Evolutionary conservation across 1,284 basidiomycete species (phyloP).

Genomic region (Termitomyces sp.): DNA sequence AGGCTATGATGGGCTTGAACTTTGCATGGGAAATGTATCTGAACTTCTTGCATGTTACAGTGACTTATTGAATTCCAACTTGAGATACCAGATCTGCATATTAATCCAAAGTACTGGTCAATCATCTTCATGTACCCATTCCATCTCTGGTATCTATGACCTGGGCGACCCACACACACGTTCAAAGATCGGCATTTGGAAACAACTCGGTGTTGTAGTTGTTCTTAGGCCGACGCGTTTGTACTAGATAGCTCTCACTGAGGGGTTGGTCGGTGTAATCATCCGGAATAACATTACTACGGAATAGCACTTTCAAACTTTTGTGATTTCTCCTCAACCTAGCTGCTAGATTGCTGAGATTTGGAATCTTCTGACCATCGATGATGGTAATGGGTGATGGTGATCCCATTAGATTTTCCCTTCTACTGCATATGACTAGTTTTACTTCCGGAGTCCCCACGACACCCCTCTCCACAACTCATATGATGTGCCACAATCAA

Average conservation of each 20-base stretch:
- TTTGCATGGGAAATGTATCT: neutral
- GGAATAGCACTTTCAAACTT: too few relatives aligned
- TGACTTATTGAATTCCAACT: neutral
- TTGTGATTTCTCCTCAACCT: too few relatives aligned
- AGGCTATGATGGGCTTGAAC: neutral
- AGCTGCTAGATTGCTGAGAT: too few relatives aligned
- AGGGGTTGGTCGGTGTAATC: too few relatives aligned
- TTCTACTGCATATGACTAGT: neutral
- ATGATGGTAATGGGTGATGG: too few relatives aligned
- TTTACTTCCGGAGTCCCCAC: neutral
- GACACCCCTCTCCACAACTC: neutral
- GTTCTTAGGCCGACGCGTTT: neutral
- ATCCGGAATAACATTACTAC: too few relatives aligned
- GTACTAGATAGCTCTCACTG: too few relatives aligned
- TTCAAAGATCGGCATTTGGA: neutral
- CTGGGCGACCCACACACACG: neutral
- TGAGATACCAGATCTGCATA: too few relatives aligned
- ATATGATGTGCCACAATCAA: neutral
- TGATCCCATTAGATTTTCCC: too few relatives aligned
- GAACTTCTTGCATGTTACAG: constrained; percentile 1
- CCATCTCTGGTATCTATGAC: neutral
- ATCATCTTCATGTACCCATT: too few relatives aligned
- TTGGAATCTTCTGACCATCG: too few relatives aligned
- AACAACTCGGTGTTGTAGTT: neutral
- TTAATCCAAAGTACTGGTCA: too few relatives aligned